Percentiles rank a stretch among this genome's conserved stretches.
These are phyloP conservation scores for Apiotrichum gracile DNA, from an alignment of 1,284 basidiomycete genomes.

Conservation along the genomic window DNA sequence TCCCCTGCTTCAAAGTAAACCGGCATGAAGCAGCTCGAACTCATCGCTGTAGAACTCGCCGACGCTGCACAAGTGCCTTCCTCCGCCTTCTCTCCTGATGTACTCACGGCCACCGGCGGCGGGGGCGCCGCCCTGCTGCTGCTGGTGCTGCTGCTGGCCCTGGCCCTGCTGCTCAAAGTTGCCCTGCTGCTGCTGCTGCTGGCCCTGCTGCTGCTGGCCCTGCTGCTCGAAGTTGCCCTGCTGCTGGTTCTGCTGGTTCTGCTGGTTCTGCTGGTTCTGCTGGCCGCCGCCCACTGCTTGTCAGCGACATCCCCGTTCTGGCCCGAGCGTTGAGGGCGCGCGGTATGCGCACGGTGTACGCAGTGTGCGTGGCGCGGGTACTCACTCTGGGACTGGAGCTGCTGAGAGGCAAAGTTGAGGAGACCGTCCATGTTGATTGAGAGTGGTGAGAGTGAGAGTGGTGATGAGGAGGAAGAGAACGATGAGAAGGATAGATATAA, in stretches of 20 bases:
- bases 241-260: background rate
- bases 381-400: slow-evolving; percentile 21
- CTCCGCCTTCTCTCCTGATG: background rate
- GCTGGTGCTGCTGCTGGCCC: slow-evolving; percentile 7
- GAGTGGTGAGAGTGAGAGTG: background rate
- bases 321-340: slow-evolving; percentile 3
- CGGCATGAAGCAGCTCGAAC: no score
- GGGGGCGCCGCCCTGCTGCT: slow-evolving; percentile 6
- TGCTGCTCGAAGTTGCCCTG: background rate
- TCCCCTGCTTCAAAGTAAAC: no score
- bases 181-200: slow-evolving; percentile 4
- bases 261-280: background rate
- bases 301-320: background rate
- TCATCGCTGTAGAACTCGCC: no score
- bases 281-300: background rate
- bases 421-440: slow-evolving; percentile 27
- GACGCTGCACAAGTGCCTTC: no score
- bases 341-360: slow-evolving; percentile 8
- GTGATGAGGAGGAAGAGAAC: background rate
- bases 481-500: background rate
- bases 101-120: slow-evolving; percentile 5
- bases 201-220: background rate
- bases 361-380: slow-evolving; percentile 8
- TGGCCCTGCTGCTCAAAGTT: slow-evolving; percentile 11
- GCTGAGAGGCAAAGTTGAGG: slow-evolving; percentile 27